Conservation (phyloP, 78 protist genomes). For the Dictyostelium intermedium region DNA sequence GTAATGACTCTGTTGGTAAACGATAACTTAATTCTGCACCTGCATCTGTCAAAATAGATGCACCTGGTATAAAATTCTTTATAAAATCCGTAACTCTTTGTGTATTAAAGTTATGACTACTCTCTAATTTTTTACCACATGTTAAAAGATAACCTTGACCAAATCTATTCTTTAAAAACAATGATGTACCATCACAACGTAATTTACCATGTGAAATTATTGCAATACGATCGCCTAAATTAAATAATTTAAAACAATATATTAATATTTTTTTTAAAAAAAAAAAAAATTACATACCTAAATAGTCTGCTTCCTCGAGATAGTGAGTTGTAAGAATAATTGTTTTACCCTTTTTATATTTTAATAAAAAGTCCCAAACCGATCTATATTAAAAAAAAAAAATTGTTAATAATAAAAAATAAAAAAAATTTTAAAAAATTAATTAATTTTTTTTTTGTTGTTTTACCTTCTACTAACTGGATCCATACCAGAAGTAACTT, state of each 20-base stretch:
- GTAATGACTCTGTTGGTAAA: constrained; percentile 15
- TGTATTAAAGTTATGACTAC: not conserved
- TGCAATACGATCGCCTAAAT: constrained; percentile 87
- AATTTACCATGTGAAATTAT: constrained; percentile 92
- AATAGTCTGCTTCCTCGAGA: constrained; percentile 97
- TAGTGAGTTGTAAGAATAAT: constrained; percentile 92
- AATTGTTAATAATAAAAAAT: too few relatives aligned
- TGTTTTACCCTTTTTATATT: constrained; percentile 63
- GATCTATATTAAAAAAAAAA: not conserved
- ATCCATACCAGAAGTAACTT: constrained; percentile 68
- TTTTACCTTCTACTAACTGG: constrained; percentile 1
- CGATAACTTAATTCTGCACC: constrained; percentile 37
- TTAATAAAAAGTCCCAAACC: constrained; percentile 83
- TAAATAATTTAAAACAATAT: constrained; percentile 55
- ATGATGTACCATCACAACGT: constrained; percentile 81
- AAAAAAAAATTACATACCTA: not conserved
- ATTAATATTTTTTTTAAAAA: too few relatives aligned
- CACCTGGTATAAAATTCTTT: constrained; percentile 23
- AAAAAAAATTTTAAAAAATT: not conserved
- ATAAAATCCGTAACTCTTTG: not conserved
- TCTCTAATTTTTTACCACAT: not conserved
- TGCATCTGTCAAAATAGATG: constrained; percentile 24
- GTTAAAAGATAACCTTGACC: constrained; percentile 89
- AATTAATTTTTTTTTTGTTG: not conserved
- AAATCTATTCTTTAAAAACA: constrained; percentile 54